Percentiles rank a stretch among this genome's conserved stretches.
Conservation (phyloP, 345 rosid species). For the Arabidopsis suecica region DNA sequence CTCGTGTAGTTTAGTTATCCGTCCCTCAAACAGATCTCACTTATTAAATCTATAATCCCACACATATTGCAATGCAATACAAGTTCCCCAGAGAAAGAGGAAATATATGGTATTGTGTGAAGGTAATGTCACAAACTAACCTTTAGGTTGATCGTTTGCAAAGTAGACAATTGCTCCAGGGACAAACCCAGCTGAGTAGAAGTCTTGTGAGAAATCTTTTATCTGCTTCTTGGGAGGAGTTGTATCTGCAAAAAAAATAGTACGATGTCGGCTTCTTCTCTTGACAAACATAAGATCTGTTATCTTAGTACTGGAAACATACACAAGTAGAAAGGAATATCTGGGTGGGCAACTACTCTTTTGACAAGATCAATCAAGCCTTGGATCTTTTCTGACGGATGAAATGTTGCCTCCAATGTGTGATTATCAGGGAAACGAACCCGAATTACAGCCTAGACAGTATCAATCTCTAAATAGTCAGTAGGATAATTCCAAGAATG, state of each 20-base stretch:
- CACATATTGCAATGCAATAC: constrained; percentile 18
- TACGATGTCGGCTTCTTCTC: not conserved
- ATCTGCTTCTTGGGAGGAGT: constrained; percentile 90
- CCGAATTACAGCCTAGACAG: constrained; percentile 66
- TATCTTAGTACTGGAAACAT: constrained; percentile 41
- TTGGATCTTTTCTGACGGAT: constrained; percentile 82
- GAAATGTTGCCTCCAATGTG: constrained; percentile 81
- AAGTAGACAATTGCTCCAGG: constrained; percentile 96
- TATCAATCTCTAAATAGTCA: constrained; percentile 18
- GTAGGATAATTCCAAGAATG: constrained; percentile 16
- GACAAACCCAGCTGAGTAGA: constrained; percentile 80
- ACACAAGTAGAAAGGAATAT: constrained; percentile 78
- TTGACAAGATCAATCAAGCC: constrained; percentile 72
- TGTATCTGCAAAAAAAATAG: constrained; percentile 60
- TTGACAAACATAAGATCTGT: not conserved
- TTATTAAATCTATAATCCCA: constrained; percentile 11
- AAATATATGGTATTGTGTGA: not conserved
- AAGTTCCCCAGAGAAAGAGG: not conserved
- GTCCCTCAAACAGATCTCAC: not conserved
- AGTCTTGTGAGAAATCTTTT: constrained; percentile 78
- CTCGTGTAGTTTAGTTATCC: not conserved
- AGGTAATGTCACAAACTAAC: constrained; percentile 47
- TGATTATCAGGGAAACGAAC: constrained; percentile 87
- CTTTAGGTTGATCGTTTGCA: constrained; percentile 66
- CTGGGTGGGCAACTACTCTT: constrained; percentile 66